Evolutionary conservation across 2,329 filamentous ascomycete species (phyloP).

Genomic region (Fusarium sp.): DNA sequence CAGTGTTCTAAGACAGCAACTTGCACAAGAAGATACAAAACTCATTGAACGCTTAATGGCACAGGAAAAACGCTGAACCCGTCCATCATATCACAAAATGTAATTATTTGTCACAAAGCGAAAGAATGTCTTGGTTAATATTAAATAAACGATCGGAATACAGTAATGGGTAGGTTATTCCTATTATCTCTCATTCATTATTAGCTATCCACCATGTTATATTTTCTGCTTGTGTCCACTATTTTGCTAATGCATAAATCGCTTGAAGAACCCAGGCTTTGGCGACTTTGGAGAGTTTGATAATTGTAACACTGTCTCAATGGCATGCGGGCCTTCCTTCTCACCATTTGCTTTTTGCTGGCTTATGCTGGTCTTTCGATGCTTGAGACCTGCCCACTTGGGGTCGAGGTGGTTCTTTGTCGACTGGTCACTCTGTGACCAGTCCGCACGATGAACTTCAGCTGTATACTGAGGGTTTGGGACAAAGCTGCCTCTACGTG

Average conservation of each 20-base stretch:
- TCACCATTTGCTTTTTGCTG: slow-evolving; percentile 45
- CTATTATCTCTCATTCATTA: slow-evolving; percentile 15
- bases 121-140: neutral
- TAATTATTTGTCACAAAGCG: neutral
- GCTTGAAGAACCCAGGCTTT: slow-evolving; percentile 57
- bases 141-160: slow-evolving; percentile 36
- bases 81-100: neutral
- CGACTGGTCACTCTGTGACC: slow-evolving; percentile 68
- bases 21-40: slow-evolving; percentile 61
- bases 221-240: neutral
- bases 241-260: slow-evolving; percentile 57
- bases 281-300: slow-evolving; percentile 50
- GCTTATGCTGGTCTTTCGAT: slow-evolving; percentile 54
- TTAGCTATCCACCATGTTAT: slow-evolving; percentile 2
- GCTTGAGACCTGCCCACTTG: slow-evolving; percentile 60
- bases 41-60: slow-evolving; percentile 64
- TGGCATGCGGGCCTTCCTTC: slow-evolving; percentile 22
- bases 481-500: slow-evolving; percentile 37
- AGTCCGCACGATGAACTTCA: slow-evolving; percentile 63
- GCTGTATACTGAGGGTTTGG: slow-evolving; percentile 36
- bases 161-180: slow-evolving; percentile 33
- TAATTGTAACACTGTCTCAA: slow-evolving; percentile 11
- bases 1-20: slow-evolving; percentile 58
- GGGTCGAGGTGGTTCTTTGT: slow-evolving; percentile 58
- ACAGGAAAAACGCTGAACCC: slow-evolving; percentile 55